A percentile compares a stretch with the other conserved stretches of the same genome.
phyloP scores from a whole-genome alignment of 768 basidiomycete genomes.

The Hericium coralloides region DNA sequence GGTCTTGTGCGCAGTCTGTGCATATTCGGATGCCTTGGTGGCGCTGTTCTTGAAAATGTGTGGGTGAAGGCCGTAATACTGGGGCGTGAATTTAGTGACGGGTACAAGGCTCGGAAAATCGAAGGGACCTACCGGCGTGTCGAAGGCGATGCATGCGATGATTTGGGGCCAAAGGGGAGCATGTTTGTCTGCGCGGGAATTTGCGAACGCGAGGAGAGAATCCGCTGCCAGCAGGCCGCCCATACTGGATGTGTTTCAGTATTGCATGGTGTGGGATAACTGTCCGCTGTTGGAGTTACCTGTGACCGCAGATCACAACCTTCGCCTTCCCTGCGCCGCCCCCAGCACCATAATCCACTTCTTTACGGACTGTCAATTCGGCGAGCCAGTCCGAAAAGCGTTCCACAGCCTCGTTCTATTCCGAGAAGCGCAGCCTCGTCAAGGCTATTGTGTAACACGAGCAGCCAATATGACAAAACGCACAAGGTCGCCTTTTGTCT shows the following conservation, averaged over 20 bases:
- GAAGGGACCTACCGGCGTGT: slow-evolving; percentile 65
- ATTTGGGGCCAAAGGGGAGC: slow-evolving; percentile 85
- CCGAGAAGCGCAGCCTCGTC: no score
- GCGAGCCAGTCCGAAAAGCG: slow-evolving; percentile 91
- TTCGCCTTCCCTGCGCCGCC: slow-evolving; percentile 66
- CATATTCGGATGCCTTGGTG: slow-evolving; percentile 65
- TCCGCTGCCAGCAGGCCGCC: slow-evolving; percentile 88
- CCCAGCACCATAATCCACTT: slow-evolving; percentile 66
- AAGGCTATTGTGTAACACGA: neutral
- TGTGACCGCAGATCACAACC: slow-evolving; percentile 86
- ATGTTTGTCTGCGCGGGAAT: slow-evolving; percentile 50
- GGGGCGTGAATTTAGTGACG: neutral
- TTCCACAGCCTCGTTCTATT: slow-evolving; percentile 45
- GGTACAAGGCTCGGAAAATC: neutral
- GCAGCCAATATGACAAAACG: slow-evolving; percentile 17
- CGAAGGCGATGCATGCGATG: slow-evolving; percentile 77
- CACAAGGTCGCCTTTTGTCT: slow-evolving; percentile 91
- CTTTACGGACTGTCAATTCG: slow-evolving; percentile 76
- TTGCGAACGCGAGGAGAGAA: slow-evolving; percentile 62
- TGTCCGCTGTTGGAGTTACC: slow-evolving; percentile 35
- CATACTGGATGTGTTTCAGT: slow-evolving; percentile 50
- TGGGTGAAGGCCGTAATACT: slow-evolving; percentile 89
- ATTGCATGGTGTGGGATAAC: neutral
- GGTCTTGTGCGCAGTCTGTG: slow-evolving; percentile 52
- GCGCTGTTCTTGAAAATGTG: slow-evolving; percentile 78